Evolutionary conservation across 1,139 yeast species (phyloP), one percentile per base, ranked within the genome.

Genomic region (Zhuliangozyma parablackwelliae): DNA sequence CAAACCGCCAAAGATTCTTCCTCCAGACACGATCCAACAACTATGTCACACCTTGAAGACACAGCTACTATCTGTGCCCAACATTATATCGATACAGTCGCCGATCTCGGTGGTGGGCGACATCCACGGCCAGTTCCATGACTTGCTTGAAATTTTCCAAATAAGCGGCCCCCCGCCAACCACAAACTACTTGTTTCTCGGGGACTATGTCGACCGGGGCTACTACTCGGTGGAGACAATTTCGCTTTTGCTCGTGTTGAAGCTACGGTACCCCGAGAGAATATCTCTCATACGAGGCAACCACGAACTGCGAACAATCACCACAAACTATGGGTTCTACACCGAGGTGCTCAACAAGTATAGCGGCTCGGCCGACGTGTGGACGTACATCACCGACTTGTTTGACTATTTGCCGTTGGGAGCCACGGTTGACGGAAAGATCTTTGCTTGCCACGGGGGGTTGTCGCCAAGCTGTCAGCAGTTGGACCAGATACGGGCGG

Each of bases 61-160:
- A 0, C 67, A 65, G 41, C 54, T 70, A 10, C 50, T 70, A 23
- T 46, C 53, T 2, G 69, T 60, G 2, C 74, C 75, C 43, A 94
- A 94, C 55, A 95, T 94, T 30, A 87, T 92, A 40, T 84, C 84
- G 33, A 68, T 94, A 8, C 70, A 70, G 32, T 78, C 95, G 1
- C 98, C 98, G 1, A 88, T 94, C 13, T 87, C 97, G 1, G 89
- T 92, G n/a, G 97, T 92, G 5, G 99, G 99, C 3, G 99, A 92
- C 57, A 92, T 94, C 35, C 99, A 92, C 53, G 98, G 98, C 4
- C 99, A 92, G 59, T 92, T 86, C 55, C 95, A 90, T 57, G 99
- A 92, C 58, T 65, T 92, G 39, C 62, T 92, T 30, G 98, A 92
- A 58, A 88, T 92, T 30, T 94, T 92, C 62, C 77, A 80, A 44